These are phyloP conservation scores for Didymella exigua DNA, from an alignment of 2,329 filamentous ascomycete species.

Conservation along the genomic window DNA sequence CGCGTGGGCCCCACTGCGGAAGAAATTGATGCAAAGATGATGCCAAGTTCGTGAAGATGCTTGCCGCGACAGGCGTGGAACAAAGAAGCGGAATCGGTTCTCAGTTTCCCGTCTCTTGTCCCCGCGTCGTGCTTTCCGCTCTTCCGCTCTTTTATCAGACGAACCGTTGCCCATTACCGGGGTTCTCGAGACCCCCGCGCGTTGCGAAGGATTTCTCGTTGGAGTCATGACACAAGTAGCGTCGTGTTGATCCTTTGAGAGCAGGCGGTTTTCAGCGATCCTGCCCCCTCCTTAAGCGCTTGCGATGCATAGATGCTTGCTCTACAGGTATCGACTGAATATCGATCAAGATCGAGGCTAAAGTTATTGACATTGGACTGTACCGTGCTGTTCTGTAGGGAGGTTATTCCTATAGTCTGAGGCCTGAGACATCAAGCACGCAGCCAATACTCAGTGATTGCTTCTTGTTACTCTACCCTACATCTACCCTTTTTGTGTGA, in stretches of 20 bases:
- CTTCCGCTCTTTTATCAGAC: not conserved
- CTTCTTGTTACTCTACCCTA: not conserved
- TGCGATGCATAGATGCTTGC: not conserved
- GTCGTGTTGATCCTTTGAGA: not conserved
- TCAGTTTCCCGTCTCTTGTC: not conserved
- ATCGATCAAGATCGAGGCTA: not conserved
- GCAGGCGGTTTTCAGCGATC: not conserved
- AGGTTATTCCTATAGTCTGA: not conserved
- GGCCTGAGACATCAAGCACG: not conserved
- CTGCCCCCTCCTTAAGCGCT: not conserved
- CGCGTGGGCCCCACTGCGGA: not conserved
- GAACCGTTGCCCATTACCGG: not conserved
- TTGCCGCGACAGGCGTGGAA: not conserved
- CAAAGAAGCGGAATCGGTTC: not conserved
- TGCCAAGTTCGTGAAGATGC: not conserved
- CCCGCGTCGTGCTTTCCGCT: not conserved
- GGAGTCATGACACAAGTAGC: not conserved
- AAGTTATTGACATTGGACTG: not conserved
- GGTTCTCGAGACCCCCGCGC: not conserved
- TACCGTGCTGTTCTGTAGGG: not conserved
- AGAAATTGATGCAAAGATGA: not conserved
- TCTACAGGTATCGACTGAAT: not conserved
- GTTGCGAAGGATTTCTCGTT: not conserved
- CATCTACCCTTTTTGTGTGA: not conserved
- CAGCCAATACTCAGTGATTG: not conserved